Evolutionary conservation across 768 basidiomycete genomes (phyloP), one percentile per base, ranked within the genome.

Genomic region (Artomyces pyxidatus): DNA sequence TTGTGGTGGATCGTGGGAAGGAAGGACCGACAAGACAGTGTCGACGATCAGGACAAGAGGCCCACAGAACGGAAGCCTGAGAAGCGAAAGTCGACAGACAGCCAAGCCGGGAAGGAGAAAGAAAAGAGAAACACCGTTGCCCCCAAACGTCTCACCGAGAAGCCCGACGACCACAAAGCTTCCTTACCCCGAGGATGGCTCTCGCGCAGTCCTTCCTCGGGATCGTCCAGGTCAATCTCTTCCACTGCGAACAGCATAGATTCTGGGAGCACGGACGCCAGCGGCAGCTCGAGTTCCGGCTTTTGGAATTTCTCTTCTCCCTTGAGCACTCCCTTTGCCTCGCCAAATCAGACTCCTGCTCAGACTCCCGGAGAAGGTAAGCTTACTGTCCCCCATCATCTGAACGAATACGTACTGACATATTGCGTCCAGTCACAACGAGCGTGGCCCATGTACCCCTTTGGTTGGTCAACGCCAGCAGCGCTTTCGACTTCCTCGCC

Each of bases 401-500:
- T 37, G 35, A 27, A 10, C 42, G 46, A 11, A 47, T 8, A 28
- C 35, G 37, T 46, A 28, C 7, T 37, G 19, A 22, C 40, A 21
- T 14, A 21, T 19, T 21, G 14, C 4, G 28, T 25, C 2, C 45
- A 72, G 70, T 61, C 10, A 61, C 68, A 23, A 74, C 74, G 0
- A 66, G 69, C 3, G 69, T 77, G 7, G 69, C 76, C 14, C 76
- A 84, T 50, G 86, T 80, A 10, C 86, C 86, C 0, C 67, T 78
- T 0, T 89, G 86, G 86, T 73, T 89, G 16, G 61, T 89, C 48
- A 88, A 87, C 58, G 86, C 87, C 1, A 81, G 81, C 56, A 78
- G 72, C 42, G 86, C 87, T 9, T 73, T 89, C 51, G 84, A 87
- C 47, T 84, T 75, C 66, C 76, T 89, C 46, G 78, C 78, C 9